A percentile compares a stretch with the other conserved stretches of the same genome.
Conservation (phyloP, 164 flowering plant species). For the Platanus orientalis region DNA sequence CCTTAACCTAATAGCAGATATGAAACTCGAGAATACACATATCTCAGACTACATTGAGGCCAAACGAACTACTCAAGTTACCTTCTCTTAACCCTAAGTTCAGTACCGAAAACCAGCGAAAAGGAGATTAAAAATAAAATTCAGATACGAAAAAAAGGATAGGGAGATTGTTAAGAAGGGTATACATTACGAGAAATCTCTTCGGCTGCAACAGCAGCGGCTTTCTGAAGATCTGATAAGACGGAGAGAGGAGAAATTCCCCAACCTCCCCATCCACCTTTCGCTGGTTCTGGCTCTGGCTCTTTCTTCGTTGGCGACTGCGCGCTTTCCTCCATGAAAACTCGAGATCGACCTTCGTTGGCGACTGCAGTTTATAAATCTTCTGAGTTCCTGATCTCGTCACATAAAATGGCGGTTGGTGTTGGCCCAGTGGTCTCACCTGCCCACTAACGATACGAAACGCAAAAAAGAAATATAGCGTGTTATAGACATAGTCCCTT, state of each 20-base stretch:
- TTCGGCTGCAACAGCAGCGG: conserved; percentile 70
- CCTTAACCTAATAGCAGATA: background rate
- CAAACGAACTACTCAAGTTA: background rate
- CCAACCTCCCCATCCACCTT: conserved; percentile 95
- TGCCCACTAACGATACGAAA: no score
- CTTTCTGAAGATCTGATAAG: conserved; percentile 88
- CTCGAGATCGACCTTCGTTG: no score
- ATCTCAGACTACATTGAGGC: background rate
- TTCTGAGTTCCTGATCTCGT: no score
- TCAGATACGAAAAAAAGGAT: background rate
- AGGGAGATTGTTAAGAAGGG: background rate
- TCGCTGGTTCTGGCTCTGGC: conserved; percentile 18
- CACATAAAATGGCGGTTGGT: no score
- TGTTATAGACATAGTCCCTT: no score
- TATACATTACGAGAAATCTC: conserved; percentile 93
- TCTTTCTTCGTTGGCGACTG: conserved; percentile 17
- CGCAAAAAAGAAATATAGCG: no score
- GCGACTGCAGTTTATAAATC: no score
- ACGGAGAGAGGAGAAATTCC: conserved; percentile 72
- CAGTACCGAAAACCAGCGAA: background rate
- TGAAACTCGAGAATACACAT: background rate
- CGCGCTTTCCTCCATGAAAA: conserved; percentile 27
- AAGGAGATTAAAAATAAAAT: background rate
- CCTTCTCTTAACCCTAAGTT: conserved; percentile 8
- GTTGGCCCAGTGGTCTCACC: no score